Base-by-base conservation (phyloP, 2,329 filamentous ascomycete species). In the Cryphonectria radicalis region DNA sequence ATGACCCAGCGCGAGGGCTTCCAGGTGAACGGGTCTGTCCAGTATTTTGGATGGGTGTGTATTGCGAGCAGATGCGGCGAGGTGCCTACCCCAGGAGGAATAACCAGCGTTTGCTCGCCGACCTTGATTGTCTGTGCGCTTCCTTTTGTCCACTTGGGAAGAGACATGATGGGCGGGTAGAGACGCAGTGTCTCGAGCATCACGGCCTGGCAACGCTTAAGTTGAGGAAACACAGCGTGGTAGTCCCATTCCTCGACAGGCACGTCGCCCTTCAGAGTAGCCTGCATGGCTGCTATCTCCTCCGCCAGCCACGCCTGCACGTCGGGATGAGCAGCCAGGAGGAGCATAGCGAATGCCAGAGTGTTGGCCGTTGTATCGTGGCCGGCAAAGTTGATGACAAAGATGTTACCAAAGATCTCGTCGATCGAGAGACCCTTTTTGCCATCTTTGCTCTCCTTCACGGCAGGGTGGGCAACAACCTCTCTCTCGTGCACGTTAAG, bases 261-360 rank as follows among this genome's bases (percentile, higher is more conserved):
- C 13, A 25, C 4, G 14, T 22, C 63, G 14, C 55, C 55, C 13
- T 59, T 8, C 28, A 32, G 40, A 19, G 63, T 35, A 6, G 43
- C 13, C 8, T 43, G 17, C 22, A 35, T 13, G 0, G 42, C 50
- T n/a, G 65, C 53, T 32, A 80, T 67, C 72, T 82, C 80, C 0
- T 68, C 28, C 3, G 75, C 74, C 0, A 84, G 63, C 13, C 76
- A 65, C 7, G 68, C 68, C 69, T 84, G 82, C 4, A 77, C 72
- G 2, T 76, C 74, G 0, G 74, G 77, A 69, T 84, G 59, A 1
- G 78, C 76, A 0, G 83, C 82, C 0, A 86, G 75, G 63, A 84
- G 81, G 0, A 84, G 76, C 0, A 83, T 73, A n/a, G 77, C 80
- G 83, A 84, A 86, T 0, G 81, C 80, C 0, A 85, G 64, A 1